Base-by-base conservation (phyloP, 805 yeast genomes). In the Candida wancherniae region DNA sequence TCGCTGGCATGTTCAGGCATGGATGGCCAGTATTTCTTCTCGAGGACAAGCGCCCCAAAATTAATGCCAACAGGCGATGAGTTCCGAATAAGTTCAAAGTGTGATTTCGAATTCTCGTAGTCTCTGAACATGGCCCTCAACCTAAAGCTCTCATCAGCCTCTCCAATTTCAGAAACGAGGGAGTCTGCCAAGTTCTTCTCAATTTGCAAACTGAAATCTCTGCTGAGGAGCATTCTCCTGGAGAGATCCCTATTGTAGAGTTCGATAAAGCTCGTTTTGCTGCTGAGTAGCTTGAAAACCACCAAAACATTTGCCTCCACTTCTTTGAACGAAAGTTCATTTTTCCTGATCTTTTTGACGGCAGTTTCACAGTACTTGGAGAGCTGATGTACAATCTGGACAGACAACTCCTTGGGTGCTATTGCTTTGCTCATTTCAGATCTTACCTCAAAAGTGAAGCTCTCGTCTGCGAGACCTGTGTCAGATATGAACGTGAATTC, bases 11-110 rank as follows among this genome's bases (percentile, higher is more conserved):
- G 33, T 11, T 41, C 48, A 4, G 67, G 69, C 6, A 59, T 48
- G 16, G 56, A 65, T 0, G 71, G 70, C 71, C 71, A 65, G 22
- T 53, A 40, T n/a, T 51, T 45, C 36, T 52, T 53, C 28, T 60
- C 63, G 19, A 61, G 48, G 5, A 63, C 48, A 33, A 63, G 40
- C 1, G 61, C 59, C 23, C 34, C 44, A 40, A 63, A 62, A 10
- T 53, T 58, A 19, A 51, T 30, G 9, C 21, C 26, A 4, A 28
- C 21, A 4, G 18, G 22, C 9, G n/a, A 14, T 5, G 32, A 14
- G 4, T 28, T 12, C 14, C 16, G 15, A 20, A 28, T 19, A 21
- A 32, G 28, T n/a, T 29, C 26, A 29, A 51, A 51, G 6, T 37
- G 37, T 2, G 38, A 28, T 18, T 36, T 42, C 4, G 65, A 53